Percentiles rank a stretch among this genome's conserved stretches.
Conservation (phyloP, 495 filamentous ascomycete genomes). For the Neurospora sp. region DNA sequence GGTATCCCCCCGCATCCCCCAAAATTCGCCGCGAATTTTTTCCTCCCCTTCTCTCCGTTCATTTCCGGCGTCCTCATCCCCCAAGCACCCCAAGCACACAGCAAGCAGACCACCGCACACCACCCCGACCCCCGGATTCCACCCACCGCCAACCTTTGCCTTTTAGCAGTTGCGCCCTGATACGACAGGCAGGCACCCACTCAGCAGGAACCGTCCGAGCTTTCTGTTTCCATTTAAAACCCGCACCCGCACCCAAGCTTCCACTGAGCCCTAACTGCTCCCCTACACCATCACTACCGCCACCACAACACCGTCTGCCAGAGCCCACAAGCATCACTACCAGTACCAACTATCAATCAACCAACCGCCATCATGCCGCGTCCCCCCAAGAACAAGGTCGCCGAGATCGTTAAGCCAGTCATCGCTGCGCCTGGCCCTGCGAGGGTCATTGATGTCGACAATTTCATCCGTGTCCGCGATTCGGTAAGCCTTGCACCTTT, state of each 20-base stretch:
- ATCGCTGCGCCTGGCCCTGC: conserved; percentile 17
- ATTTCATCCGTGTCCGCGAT: conserved; percentile 40
- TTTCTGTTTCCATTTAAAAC: background rate
- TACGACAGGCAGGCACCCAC: conserved; percentile 2
- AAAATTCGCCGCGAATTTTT: conserved; percentile 20
- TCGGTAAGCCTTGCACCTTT: conserved; percentile 31
- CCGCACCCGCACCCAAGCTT: background rate
- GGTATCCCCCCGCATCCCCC: conserved; percentile 20
- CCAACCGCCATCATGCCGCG: conserved; percentile 22
- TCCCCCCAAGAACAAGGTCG: conserved; percentile 26
- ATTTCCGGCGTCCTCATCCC: conserved; percentile 12
- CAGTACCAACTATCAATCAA: conserved; percentile 6
- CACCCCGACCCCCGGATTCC: background rate
- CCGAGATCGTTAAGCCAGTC: conserved; percentile 31
- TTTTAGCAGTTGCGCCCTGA: conserved; percentile 12
- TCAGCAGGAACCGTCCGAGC: background rate
- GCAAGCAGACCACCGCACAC: background rate
- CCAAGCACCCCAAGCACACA: background rate
- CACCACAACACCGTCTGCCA: conserved; percentile 9
- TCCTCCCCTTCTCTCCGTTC: conserved; percentile 25
- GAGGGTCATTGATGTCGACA: conserved; percentile 34
- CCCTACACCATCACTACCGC: conserved; percentile 16
- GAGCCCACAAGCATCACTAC: conserved; percentile 11
- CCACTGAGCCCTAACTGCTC: background rate
- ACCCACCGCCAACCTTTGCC: background rate